Conservation (phyloP, 202 grass and related monocot genomes). For the Carex sylvatica region DNA sequence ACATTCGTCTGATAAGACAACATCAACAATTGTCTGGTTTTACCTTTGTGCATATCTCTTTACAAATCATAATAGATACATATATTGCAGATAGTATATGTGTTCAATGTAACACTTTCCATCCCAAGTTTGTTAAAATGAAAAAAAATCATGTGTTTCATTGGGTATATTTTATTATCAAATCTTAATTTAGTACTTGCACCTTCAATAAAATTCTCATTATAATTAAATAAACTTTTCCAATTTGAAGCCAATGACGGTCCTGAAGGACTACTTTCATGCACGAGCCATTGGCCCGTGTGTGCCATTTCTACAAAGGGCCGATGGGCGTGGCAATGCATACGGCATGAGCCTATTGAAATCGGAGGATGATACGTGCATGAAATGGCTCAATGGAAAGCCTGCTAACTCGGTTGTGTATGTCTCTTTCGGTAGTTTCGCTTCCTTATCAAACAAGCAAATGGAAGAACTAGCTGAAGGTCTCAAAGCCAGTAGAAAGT, state of each 20-base stretch:
- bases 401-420: conserved; percentile 40
- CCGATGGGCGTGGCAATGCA: neutral
- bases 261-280: conserved; percentile 33
- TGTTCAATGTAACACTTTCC: neutral
- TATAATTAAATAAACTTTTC: neutral
- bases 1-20: neutral
- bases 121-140: neutral
- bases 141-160: neutral
- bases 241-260: conserved; percentile 35
- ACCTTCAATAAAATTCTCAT: neutral
- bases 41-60: neutral
- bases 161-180: neutral
- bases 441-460: conserved; percentile 40
- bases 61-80: neutral
- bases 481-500: conserved; percentile 37
- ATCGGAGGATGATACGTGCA: conserved; percentile 49
- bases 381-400: conserved; percentile 55
- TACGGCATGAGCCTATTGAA: conserved; percentile 56
- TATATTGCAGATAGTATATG: neutral
- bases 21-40: neutral
- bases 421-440: conserved; percentile 72
- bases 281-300: conserved; percentile 53
- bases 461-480: conserved; percentile 49
- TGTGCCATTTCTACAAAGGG: conserved; percentile 40
- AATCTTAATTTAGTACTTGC: neutral